These are phyloP conservation scores for Coemansia sp. DNA, from an alignment of 192 early-diverging fungal species.

Conservation along the genomic window DNA sequence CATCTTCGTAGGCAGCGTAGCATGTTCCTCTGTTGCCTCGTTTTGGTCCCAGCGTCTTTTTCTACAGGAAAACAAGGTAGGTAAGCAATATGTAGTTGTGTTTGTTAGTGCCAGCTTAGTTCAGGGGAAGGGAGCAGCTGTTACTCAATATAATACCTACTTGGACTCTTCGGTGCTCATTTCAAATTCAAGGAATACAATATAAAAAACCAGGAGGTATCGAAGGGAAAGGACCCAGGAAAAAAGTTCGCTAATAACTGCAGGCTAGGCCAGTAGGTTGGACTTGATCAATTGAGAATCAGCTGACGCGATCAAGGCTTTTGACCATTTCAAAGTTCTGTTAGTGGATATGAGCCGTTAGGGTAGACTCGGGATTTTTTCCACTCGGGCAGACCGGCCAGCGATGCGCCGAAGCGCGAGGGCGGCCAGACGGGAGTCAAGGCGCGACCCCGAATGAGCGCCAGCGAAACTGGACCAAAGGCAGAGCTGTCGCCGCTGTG, in stretches of 20 bases:
- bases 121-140: neutral
- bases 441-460: constrained; percentile 65
- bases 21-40: neutral
- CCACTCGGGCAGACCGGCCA: constrained; percentile 43
- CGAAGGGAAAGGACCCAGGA: neutral
- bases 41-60: constrained; percentile 32
- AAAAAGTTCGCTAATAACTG: neutral
- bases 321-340: neutral
- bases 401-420: constrained; percentile 62
- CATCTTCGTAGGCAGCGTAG: constrained; percentile 1
- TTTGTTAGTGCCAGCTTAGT: neutral
- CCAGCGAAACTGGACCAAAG: constrained; percentile 77
- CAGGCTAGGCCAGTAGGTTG: neutral
- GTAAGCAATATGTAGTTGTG: neutral
- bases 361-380: constrained; percentile 41
- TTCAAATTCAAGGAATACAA: neutral
- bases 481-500: constrained; percentile 80
- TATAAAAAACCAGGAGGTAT: neutral
- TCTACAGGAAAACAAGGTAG: constrained; percentile 2
- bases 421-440: constrained; percentile 70
- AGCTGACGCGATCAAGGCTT: neutral
- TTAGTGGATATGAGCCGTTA: constrained; percentile 12
- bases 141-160: neutral
- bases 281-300: neutral
- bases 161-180: constrained; percentile 13